A percentile compares a stretch with the other conserved stretches of the same genome.
Conservation (phyloP, 1,139 yeast species). For the Kodamaea arcana region DNA sequence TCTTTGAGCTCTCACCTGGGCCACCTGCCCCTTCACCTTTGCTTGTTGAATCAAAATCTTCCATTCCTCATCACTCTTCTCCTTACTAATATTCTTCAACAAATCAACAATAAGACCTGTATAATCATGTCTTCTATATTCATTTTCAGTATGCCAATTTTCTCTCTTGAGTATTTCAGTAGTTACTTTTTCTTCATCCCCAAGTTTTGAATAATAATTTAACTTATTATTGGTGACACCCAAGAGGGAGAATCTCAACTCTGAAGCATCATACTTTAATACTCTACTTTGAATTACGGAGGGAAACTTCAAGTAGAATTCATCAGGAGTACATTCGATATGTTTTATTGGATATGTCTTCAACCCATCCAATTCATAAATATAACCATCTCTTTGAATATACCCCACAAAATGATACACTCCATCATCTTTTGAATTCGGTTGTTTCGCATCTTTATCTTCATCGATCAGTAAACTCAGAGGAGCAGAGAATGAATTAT, state of each 20-base stretch:
- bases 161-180: conserved; percentile 35
- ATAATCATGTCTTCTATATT: conserved; percentile 53
- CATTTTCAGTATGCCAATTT: conserved; percentile 38
- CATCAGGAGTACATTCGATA: conserved; percentile 34
- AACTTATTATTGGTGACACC: conserved; percentile 55
- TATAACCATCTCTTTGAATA: conserved; percentile 38
- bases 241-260: conserved; percentile 56
- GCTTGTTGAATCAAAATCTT: no score
- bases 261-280: conserved; percentile 40
- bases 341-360: conserved; percentile 58
- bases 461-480: conserved; percentile 42
- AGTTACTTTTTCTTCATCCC: conserved; percentile 30
- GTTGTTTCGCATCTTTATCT: conserved; percentile 26
- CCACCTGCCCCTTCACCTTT: no score
- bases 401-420: conserved; percentile 64
- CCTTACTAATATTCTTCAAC: conserved; percentile 35
- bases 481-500: conserved; percentile 64
- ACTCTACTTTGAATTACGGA: conserved; percentile 45
- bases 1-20: no score
- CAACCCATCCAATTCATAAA: conserved; percentile 69
- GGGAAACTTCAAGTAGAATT: conserved; percentile 43
- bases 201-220: conserved; percentile 27
- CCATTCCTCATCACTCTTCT: conserved; percentile 45
- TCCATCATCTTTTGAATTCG: conserved; percentile 47
- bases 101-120: conserved; percentile 50